Conservation (phyloP, 75 land plant genomes). For the Chamaecyparis obtusa region DNA sequence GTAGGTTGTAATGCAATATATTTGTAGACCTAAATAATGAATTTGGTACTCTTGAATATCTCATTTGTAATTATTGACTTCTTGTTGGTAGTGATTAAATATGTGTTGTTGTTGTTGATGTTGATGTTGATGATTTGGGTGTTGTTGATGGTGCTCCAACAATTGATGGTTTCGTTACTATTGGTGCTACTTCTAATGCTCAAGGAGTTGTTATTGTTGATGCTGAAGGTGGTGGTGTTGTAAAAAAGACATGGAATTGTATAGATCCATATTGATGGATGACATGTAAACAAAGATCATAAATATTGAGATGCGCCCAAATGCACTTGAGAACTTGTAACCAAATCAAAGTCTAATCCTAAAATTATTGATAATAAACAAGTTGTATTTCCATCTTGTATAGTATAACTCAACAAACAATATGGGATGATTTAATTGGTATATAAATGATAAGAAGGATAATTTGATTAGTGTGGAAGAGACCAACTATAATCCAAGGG, state of each 20-base stretch:
- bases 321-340: not conserved
- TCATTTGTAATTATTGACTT: not conserved
- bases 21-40: not conserved
- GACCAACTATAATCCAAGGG: not conserved
- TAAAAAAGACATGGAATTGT: not conserved
- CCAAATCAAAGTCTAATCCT: not conserved
- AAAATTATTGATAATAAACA: no score
- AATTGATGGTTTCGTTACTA: not conserved
- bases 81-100: not conserved
- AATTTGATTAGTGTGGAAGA: not conserved
- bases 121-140: not conserved
- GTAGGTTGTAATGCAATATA: not conserved
- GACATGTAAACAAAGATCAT: not conserved
- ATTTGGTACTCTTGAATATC: not conserved
- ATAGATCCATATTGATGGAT: not conserved
- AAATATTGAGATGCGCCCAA: not conserved
- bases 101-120: not conserved
- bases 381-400: not conserved
- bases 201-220: not conserved
- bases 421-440: no score
- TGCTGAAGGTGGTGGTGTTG: not conserved
- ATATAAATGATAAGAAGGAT: no score
- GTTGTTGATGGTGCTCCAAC: not conserved
- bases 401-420: not conserved
- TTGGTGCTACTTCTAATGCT: no score